phyloP scores from a whole-genome alignment of 2,329 filamentous ascomycete genomes.

The Penicillium sp. region DNA sequence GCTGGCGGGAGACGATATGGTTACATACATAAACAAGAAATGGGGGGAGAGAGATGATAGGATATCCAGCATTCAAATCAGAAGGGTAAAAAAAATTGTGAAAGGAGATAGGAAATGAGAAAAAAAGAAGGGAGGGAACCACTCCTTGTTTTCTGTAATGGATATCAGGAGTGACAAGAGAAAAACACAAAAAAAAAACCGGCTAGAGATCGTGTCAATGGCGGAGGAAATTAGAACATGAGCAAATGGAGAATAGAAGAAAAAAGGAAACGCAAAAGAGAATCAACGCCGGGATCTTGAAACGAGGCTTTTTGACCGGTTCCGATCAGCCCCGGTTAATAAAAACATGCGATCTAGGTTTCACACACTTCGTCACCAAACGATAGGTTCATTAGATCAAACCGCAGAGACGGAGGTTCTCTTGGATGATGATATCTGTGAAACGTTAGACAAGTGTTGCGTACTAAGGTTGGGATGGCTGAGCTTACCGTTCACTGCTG shows the following conservation, averaged over 20 bases:
- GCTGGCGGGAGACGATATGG: constrained; percentile 32
- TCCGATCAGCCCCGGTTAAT: constrained; percentile 30
- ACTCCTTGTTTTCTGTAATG: constrained; percentile 25
- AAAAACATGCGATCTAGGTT: constrained; percentile 36
- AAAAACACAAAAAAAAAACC: constrained; percentile 23
- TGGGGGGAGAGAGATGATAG: constrained; percentile 34
- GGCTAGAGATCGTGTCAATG: constrained; percentile 33
- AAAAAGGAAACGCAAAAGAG: constrained; percentile 14
- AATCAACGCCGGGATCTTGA: constrained; percentile 28
- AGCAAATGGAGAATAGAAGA: constrained; percentile 27
- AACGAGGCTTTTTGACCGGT: constrained; percentile 27
- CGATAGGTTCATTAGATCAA: constrained; percentile 69
- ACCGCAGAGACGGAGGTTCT: constrained; percentile 95
- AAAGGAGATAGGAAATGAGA: constrained; percentile 31
- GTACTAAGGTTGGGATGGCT: constrained; percentile 4
- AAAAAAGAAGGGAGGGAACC: constrained; percentile 24
- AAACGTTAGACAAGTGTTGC: not conserved
- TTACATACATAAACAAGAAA: constrained; percentile 35
- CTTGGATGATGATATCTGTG: constrained; percentile 98
- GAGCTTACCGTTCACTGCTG: constrained; percentile 87
- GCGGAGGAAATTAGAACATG: constrained; percentile 32
- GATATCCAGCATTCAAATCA: constrained; percentile 42
- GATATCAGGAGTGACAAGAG: constrained; percentile 28
- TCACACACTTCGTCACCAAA: constrained; percentile 29
- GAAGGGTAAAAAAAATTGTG: constrained; percentile 25